Conservation (phyloP, 2,329 filamentous ascomycete species). For the Blastomyces parvus region DNA sequence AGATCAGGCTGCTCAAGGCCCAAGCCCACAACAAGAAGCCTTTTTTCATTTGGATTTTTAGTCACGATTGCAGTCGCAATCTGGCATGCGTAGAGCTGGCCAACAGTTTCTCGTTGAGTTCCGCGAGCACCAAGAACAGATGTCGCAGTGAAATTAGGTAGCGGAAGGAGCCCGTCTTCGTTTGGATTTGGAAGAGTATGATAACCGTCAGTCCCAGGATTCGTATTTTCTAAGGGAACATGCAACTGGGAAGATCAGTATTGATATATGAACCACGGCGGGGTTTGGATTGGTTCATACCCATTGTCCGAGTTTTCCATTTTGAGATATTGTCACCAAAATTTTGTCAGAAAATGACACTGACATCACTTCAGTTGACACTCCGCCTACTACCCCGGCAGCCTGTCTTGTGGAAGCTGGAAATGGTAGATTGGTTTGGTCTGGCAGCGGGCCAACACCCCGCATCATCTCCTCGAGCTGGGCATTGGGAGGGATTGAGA, state of each 20-base stretch:
- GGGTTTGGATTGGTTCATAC: constrained; percentile 42
- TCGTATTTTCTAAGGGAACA: constrained; percentile 27
- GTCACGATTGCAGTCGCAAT: constrained; percentile 71
- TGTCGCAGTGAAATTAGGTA: constrained; percentile 72
- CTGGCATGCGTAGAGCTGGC: constrained; percentile 81
- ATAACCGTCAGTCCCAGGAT: constrained; percentile 29
- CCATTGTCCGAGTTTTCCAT: constrained; percentile 83
- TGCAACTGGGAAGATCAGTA: constrained; percentile 21
- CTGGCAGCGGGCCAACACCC: constrained; percentile 1
- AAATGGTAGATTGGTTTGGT: constrained; percentile 45
- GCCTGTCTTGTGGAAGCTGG: constrained; percentile 55
- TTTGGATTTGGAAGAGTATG: constrained; percentile 31
- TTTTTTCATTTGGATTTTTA: constrained; percentile 54
- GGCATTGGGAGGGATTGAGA: constrained; percentile 2
- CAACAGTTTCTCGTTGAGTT: constrained; percentile 67
- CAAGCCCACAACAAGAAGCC: constrained; percentile 50
- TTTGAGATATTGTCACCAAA: constrained; percentile 77
- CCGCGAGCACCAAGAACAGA: constrained; percentile 79
- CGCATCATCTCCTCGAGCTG: constrained; percentile 3
- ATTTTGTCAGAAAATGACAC: constrained; percentile 83
- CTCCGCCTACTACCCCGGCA: constrained; percentile 54
- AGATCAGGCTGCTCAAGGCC: constrained; percentile 42
- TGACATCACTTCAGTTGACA: constrained; percentile 61
- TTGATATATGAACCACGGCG: constrained; percentile 5
- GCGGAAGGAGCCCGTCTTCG: constrained; percentile 57